Base-by-base conservation (phyloP, 306 rosid genomes). In the Pterocarpus macrocarpus region DNA sequence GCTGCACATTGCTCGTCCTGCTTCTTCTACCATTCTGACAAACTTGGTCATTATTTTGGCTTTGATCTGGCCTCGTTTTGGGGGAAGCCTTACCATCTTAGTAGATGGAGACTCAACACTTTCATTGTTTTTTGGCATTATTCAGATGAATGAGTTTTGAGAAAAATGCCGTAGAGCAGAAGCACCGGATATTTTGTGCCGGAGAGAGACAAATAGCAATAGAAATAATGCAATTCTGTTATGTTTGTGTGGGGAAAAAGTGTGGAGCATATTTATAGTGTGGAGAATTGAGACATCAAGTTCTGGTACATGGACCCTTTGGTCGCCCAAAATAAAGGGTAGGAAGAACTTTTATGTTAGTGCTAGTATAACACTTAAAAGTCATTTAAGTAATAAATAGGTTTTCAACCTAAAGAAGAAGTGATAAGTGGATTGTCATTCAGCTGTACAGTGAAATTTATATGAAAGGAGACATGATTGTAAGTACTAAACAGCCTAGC, bases 51-150 rank as follows among this genome's bases (percentile, higher is more conserved):
- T 35, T 82, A 92, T 90, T 62, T 77, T 73, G n/a, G 64, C 87
- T 82, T 87, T 92, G 85, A 92, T 85, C 77, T 82, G 84, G 4
- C 97, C 97, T 80, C 95, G 84, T 82, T 79, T 86, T 50, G 95
- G 92, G 75, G 90, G 91, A 82, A 81, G 8, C 75, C 85, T 78
- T 47, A 43, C 85, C 16, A 7, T 80, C 79, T 58, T 70, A 16
- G 66, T 35, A 12, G 72, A 59, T 38, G 65, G 8, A 2, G 83
- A 61, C 62, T 49, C 78, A 76, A 56, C 73, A 73, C 63, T 58
- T 62, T 68, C 88, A 17, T 34, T 80, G 55, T 78, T 66, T 58
- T 35, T 65, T 57, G 78, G 71, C 90, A 88, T 89, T 88, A 76
- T 78, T 45, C n/a, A 34, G 47, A 47, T 49, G 58, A 32, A n/a